Conservation (phyloP, 176 grass and related monocot species). For the Cenchrus fungigraminus region DNA sequence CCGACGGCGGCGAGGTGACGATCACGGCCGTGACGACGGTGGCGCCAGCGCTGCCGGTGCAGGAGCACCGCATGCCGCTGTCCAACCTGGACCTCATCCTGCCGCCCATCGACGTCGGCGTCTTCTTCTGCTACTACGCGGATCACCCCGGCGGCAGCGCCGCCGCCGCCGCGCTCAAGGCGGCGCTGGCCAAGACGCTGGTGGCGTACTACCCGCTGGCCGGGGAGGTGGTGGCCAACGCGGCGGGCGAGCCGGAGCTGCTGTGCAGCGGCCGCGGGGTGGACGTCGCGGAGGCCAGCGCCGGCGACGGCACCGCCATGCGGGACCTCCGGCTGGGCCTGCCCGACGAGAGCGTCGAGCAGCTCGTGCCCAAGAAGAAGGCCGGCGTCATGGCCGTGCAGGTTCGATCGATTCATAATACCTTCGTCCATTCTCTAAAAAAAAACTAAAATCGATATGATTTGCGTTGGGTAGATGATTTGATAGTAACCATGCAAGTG, state of each 20-base stretch:
- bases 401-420: conserved; percentile 22
- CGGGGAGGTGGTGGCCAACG: conserved; percentile 59
- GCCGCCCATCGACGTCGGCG: conserved; percentile 59
- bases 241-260: conserved; percentile 68
- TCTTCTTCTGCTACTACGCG: conserved; percentile 81
- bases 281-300: conserved; percentile 49
- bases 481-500: no score
- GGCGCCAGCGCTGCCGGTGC: conserved; percentile 45
- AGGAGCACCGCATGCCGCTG: conserved; percentile 57
- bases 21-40: conserved; percentile 38
- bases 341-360: conserved; percentile 56
- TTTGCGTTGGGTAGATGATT: no score
- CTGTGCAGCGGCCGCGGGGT: conserved; percentile 74
- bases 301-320: conserved; percentile 42
- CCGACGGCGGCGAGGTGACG: conserved; percentile 32
- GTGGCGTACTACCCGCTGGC: conserved; percentile 73
- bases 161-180: conserved; percentile 40
- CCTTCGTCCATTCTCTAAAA: neutral
- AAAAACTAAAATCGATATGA: neutral
- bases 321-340: conserved; percentile 45
- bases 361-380: conserved; percentile 59
- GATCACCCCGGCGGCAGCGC: neutral
- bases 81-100: conserved; percentile 81
- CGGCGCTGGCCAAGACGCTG: conserved; percentile 57
- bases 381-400: conserved; percentile 63